Percentiles rank a stretch among this genome's conserved stretches.
Conservation (phyloP, 2,329 filamentous ascomycete species). For the Xylariales sp. region DNA sequence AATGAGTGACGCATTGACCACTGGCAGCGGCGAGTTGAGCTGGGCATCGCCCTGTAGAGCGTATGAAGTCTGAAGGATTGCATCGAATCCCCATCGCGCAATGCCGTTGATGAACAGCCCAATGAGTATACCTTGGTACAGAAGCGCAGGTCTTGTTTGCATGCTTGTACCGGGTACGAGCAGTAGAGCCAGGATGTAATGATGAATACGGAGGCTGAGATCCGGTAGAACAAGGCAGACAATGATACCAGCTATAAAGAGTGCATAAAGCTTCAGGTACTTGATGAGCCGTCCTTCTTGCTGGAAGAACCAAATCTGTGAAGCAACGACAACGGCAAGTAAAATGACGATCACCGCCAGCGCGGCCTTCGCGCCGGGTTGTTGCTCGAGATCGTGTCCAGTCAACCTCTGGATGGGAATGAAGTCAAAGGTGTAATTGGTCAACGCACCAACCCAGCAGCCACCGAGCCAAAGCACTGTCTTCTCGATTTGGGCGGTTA, state of each 20-base stretch:
- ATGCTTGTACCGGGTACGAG: slow-evolving; percentile 84
- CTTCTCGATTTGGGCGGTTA: slow-evolving; percentile 85
- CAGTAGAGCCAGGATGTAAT: slow-evolving; percentile 86
- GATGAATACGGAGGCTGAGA: slow-evolving; percentile 79
- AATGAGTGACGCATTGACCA: slow-evolving; percentile 43
- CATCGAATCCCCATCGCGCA: slow-evolving; percentile 89
- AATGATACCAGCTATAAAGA: slow-evolving; percentile 63
- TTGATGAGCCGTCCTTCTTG: slow-evolving; percentile 75
- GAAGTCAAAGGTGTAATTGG: slow-evolving; percentile 91
- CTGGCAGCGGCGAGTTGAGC: slow-evolving; percentile 57
- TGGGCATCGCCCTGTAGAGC: slow-evolving; percentile 67
- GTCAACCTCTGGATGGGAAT: slow-evolving; percentile 94
- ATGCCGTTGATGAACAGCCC: slow-evolving; percentile 93
- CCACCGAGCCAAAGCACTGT: slow-evolving; percentile 84
- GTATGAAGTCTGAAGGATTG: slow-evolving; percentile 75
- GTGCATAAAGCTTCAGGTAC: slow-evolving; percentile 72
- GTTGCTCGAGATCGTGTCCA: slow-evolving; percentile 78
- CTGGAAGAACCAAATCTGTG: slow-evolving; percentile 81
- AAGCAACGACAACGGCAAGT: slow-evolving; percentile 62
- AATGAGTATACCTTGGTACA: slow-evolving; percentile 86
- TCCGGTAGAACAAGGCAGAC: slow-evolving; percentile 68
- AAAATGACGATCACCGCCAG: slow-evolving; percentile 71
- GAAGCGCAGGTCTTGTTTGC: slow-evolving; percentile 75
- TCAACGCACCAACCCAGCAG: slow-evolving; percentile 85
- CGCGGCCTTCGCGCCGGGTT: slow-evolving; percentile 83